Base-by-base conservation (phyloP, 768 basidiomycete genomes). In the Lactifluus pinguis region DNA sequence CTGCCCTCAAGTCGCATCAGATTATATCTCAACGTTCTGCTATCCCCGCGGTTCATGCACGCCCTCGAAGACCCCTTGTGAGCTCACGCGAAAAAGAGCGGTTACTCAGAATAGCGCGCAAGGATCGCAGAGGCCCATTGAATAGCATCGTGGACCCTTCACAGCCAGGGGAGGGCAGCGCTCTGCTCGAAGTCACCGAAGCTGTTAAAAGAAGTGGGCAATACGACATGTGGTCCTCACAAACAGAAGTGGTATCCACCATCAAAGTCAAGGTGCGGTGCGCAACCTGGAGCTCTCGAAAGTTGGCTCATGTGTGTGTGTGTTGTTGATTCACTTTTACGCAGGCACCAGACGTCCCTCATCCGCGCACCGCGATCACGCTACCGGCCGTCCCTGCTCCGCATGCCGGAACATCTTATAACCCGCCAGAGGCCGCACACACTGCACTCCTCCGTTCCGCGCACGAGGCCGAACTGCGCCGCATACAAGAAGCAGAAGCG, bases 21-120 rank as follows among this genome's bases (percentile, higher is more conserved):
- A 87, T 95, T 36, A 83, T 97, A 15, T 73, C 84, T 0, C 84
- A 93, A 69, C 86, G 93, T 19, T 95, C 93, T 1, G 93, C 94
- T 6, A 80, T 95, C 13, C 90, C 93, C 14, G 89, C 93, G 0
- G 82, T 95, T 36, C 74, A 80, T 60, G 88, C 91, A n/a, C 83
- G 82, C 15, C 64, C 74, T 1, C 69, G 60, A 4, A 39, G 61
- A 3, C 53, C 61, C 14, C 70, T 69, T 5, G 63, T 92, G 11
- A 83, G 78, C 32, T 70, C 77, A 3, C 84, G 84, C 55, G 89
- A 94, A 61, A 94, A 94, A 71, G 83, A 83, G 25, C 76, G 85
- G 13, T 72, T 97, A 13, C 71, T 89, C 39, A 80, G 86, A 9
- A 88, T 93, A n/a, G 89, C 82, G 1, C 89, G 86, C 68, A 80